Conservation (phyloP, 169 alveolate species). For the Cryptosporidium parvum region DNA sequence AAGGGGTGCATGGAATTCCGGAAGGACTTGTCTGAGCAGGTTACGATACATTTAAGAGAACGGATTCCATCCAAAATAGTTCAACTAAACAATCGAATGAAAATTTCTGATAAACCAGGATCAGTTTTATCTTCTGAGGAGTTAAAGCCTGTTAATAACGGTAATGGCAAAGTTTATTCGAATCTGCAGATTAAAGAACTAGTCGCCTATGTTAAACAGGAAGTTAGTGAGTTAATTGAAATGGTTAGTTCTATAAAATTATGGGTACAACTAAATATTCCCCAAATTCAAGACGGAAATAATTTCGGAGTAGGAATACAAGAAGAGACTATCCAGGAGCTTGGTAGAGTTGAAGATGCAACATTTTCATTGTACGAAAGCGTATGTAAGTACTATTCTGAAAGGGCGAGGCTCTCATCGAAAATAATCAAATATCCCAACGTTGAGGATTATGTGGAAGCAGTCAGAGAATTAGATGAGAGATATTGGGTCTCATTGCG, state of each 20-base stretch:
- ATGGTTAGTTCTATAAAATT: constrained; percentile 86
- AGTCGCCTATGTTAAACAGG: constrained; percentile 83
- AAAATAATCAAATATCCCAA: constrained; percentile 88
- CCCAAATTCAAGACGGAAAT: constrained; percentile 91
- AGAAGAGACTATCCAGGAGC: constrained; percentile 91
- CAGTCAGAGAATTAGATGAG: constrained; percentile 89
- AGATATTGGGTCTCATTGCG: constrained; percentile 90
- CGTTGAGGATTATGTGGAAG: constrained; percentile 87
- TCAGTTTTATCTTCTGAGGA: constrained; percentile 10
- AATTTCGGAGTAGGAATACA: constrained; percentile 92
- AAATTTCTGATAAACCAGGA: constrained; percentile 77
- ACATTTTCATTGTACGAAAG: constrained; percentile 88
- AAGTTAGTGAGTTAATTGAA: constrained; percentile 88
- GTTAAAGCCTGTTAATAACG: constrained; percentile 18
- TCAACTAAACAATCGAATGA: constrained; percentile 84
- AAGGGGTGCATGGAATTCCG: constrained; percentile 85
- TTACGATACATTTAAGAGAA: constrained; percentile 85
- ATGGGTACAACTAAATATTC: constrained; percentile 91
- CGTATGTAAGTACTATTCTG: constrained; percentile 83
- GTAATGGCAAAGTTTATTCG: constrained; percentile 78
- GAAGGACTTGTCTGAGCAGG: constrained; percentile 86
- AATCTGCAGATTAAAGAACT: constrained; percentile 86
- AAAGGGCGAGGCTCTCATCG: constrained; percentile 88
- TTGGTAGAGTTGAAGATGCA: constrained; percentile 89
- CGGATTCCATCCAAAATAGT: constrained; percentile 88